These are phyloP conservation scores for Hippophae gyantsensis DNA, from an alignment of 306 rosid species.

Conservation along the genomic window DNA sequence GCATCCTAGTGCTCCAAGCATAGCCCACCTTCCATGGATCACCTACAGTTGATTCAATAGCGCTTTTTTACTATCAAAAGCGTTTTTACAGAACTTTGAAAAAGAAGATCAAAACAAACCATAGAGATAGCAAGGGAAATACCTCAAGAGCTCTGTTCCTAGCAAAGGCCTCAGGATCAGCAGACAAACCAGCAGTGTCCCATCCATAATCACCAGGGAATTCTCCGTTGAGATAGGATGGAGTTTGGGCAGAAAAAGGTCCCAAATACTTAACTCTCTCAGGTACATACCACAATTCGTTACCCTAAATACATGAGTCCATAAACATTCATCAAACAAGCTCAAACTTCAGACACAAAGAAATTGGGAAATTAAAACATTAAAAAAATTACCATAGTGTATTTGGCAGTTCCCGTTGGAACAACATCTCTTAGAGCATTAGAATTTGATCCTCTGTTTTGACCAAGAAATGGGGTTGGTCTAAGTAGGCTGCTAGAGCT, in stretches of 20 bases:
- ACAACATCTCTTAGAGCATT: slow-evolving; percentile 67
- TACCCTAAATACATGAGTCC: slow-evolving; percentile 34
- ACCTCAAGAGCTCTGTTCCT: slow-evolving; percentile 94
- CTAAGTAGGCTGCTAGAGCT: slow-evolving; percentile 58
- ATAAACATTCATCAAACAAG: not conserved
- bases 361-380: not conserved
- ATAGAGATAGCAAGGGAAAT: not conserved
- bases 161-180: slow-evolving; percentile 90
- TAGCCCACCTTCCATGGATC: slow-evolving; percentile 91
- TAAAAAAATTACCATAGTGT: slow-evolving; percentile 54
- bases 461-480: slow-evolving; percentile 70
- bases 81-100: no score
- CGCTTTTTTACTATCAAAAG: no score
- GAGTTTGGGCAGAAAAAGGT: slow-evolving; percentile 83
- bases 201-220: slow-evolving; percentile 87
- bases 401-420: slow-evolving; percentile 57
- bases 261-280: slow-evolving; percentile 85
- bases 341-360: not conserved
- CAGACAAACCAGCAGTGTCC: slow-evolving; percentile 86
- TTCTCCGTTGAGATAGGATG: slow-evolving; percentile 74
- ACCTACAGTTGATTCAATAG: slow-evolving; percentile 31
- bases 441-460: slow-evolving; percentile 28
- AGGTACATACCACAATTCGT: slow-evolving; percentile 81
- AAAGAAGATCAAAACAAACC: not conserved
- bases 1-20: slow-evolving; percentile 91